These are phyloP conservation scores for Biscutella laevigata DNA, from an alignment of 441 rosid species.

Conservation along the genomic window DNA sequence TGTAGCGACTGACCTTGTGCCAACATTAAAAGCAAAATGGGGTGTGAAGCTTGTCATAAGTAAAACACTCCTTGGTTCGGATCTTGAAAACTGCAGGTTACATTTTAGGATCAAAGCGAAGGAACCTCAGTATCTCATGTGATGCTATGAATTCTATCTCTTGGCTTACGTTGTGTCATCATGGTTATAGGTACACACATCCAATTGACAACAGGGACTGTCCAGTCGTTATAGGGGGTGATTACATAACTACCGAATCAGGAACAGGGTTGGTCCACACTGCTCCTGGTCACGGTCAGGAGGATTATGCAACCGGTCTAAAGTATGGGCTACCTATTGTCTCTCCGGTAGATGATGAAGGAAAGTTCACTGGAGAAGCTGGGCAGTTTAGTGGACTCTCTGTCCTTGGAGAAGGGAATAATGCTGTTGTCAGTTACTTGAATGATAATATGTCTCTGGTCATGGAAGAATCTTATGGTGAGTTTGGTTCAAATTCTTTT, in stretches of 20 bases:
- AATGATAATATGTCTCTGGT: constrained; percentile 60
- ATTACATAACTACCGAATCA: constrained; percentile 93
- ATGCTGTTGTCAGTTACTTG: constrained; percentile 70
- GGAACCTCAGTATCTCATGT: constrained; percentile 8
- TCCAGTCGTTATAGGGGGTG: constrained; percentile 88
- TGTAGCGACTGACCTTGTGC: constrained; percentile 82
- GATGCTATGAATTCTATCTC: not conserved
- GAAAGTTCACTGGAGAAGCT: constrained; percentile 91
- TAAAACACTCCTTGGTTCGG: constrained; percentile 66
- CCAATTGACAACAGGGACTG: constrained; percentile 69
- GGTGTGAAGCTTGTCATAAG: constrained; percentile 56
- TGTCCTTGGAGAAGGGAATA: constrained; percentile 89
- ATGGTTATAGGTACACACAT: constrained; percentile 72
- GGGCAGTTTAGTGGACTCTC: constrained; percentile 77
- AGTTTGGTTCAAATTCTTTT: constrained; percentile 23
- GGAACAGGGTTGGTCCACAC: constrained; percentile 99
- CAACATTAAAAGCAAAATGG: constrained; percentile 76
- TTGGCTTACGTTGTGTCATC: constrained; percentile 16
- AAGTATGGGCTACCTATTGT: constrained; percentile 79
- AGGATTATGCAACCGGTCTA: constrained; percentile 80
- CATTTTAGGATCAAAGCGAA: constrained; percentile 2
- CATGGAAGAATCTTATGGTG: constrained; percentile 91
- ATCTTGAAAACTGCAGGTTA: constrained; percentile 94
- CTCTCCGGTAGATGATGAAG: constrained; percentile 91
- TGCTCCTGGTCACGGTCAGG: constrained; percentile 99